These are phyloP conservation scores for Lactarius sanguifluus DNA, from an alignment of 768 basidiomycete species.

Conservation along the genomic window DNA sequence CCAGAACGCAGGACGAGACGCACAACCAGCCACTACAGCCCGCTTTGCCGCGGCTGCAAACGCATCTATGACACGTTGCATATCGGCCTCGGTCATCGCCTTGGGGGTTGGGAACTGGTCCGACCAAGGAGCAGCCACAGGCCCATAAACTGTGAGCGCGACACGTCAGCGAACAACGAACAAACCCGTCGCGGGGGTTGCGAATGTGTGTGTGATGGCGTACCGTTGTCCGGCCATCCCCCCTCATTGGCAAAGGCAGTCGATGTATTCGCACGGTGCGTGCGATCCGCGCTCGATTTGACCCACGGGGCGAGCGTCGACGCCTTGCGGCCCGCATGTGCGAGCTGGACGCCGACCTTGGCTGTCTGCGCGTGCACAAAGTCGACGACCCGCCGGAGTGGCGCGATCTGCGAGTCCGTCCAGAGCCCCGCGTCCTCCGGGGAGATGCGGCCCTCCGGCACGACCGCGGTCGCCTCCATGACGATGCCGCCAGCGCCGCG, in stretches of 20 bases:
- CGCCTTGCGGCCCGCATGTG: constrained; percentile 76
- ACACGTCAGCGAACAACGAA: background rate
- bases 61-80: constrained; percentile 58
- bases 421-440: constrained; percentile 78
- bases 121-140: constrained; percentile 57
- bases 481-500: constrained; percentile 69
- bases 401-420: constrained; percentile 71
- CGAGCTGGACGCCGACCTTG: constrained; percentile 75
- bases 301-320: constrained; percentile 72
- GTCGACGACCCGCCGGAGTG: constrained; percentile 67
- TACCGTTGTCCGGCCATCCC: constrained; percentile 25
- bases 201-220: constrained; percentile 7
- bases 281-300: constrained; percentile 38
- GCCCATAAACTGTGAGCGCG: constrained; percentile 52
- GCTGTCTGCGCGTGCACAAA: constrained; percentile 71
- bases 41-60: constrained; percentile 56
- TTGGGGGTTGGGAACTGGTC: constrained; percentile 55
- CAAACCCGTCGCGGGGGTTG: background rate
- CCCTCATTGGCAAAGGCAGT: constrained; percentile 25
- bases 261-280: constrained; percentile 35
- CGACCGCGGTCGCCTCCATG: constrained; percentile 72
- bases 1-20: constrained; percentile 29
- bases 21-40: constrained; percentile 62
- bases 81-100: constrained; percentile 53
- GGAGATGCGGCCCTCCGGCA: constrained; percentile 74